phyloP scores from a whole-genome alignment of 2,329 filamentous ascomycete genomes.

The Aspergillus luchuensis region DNA sequence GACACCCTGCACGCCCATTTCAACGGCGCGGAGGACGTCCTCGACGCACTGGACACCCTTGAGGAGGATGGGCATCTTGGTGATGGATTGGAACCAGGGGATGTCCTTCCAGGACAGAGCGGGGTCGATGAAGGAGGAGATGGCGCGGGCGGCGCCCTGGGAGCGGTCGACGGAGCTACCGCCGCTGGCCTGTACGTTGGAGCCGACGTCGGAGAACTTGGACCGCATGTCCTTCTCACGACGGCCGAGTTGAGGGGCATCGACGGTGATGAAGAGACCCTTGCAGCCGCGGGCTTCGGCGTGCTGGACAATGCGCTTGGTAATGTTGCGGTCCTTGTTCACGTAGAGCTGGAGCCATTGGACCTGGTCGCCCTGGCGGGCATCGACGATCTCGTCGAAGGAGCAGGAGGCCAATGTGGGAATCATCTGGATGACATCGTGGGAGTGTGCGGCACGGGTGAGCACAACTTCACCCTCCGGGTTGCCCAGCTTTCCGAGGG shows the following conservation, averaged over 20 bases:
- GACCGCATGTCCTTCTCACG: conserved; percentile 97
- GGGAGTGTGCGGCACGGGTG: conserved; percentile 78
- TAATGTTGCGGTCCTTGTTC: conserved; percentile 92
- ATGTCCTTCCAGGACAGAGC: conserved; percentile 91
- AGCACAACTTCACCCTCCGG: conserved; percentile 92
- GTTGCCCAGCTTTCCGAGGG: conserved; percentile 90
- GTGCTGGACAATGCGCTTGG: conserved; percentile 84
- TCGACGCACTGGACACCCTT: conserved; percentile 97
- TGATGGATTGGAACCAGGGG: conserved; percentile 87
- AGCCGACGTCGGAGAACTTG: conserved; percentile 83
- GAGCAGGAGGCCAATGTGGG: conserved; percentile 95
- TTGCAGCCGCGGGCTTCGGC: conserved; percentile 91
- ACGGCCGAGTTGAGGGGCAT: conserved; percentile 91
- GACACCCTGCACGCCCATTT: conserved; percentile 80
- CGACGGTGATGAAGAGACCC: conserved; percentile 96
- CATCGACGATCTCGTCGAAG: conserved; percentile 96
- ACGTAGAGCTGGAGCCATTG: conserved; percentile 98
- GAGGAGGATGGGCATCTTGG: conserved; percentile 90
- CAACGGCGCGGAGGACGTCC: conserved; percentile 85
- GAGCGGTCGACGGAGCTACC: conserved; percentile 76
- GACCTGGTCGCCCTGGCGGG: conserved; percentile 73
- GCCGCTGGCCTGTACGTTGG: conserved; percentile 70
- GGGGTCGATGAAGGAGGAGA: conserved; percentile 96
- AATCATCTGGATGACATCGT: conserved; percentile 97
- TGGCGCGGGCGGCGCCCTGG: conserved; percentile 91